Evolutionary conservation across 352 stramenopile species (phyloP), one percentile per base, ranked within the genome.

Genomic region (Pythium apleroticum): DNA sequence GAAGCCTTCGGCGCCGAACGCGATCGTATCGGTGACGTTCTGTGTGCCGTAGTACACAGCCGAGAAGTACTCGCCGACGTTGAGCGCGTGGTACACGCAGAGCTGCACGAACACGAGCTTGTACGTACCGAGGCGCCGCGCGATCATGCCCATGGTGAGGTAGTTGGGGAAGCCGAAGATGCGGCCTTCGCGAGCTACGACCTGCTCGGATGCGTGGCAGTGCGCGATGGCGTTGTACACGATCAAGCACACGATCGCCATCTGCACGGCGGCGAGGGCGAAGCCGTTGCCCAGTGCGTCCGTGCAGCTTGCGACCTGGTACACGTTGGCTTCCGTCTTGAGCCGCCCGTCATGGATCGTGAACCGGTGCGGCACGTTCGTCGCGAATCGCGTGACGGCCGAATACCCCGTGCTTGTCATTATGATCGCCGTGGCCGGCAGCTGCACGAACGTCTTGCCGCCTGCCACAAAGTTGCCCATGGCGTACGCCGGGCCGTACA

Each of bases 11-110:
- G 64, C 49, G 11, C 37, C 50, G 19, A 71, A 71, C 41, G 64
- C 56, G 57, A 71, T 62, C 57, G 64, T 71, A 45, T 71, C 64
- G n/a, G 56, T 71, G n/a, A 46, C 46, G 39, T 71, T 71, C 28
- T 71, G 50, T 22, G 64, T 71, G 56, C 53, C 37, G 57, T 62
- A 58, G 43, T 57, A 71, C 50, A 62, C 57, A 7, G 64, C 64
- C 22, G 64, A 50, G 24, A 71, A 62, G 52, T 66, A 71, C 4
- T 10, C 31, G 30, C 64, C 57, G 33, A 71, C 64, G 41, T 71
- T 71, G 27, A 71, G 30, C 1, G 28, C 30, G 52, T 71, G 64
- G 57, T 66, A 71, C 19, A 71, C 9, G 41, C 64, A 65, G 30
- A 71, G 64, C 57, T 71, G 57, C 11, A 66, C 52, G 31, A 66